Conservation (phyloP, 768 basidiomycete species). For the Boletus subparvulus region DNA sequence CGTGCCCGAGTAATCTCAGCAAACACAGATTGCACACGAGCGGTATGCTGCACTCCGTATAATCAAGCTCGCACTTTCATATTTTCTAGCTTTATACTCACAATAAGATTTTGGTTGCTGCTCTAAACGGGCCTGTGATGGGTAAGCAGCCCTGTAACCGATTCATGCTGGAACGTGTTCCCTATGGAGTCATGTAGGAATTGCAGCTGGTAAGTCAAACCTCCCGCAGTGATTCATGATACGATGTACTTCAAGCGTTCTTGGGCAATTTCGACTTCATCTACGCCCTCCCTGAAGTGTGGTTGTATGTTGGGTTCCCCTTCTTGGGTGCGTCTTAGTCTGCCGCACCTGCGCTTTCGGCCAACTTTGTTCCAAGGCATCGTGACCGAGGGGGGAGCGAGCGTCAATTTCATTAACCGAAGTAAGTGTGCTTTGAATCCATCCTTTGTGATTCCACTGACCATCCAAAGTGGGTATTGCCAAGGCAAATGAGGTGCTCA, state of each 20-base stretch:
- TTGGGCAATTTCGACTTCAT: constrained; percentile 78
- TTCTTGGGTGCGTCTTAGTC: constrained; percentile 46
- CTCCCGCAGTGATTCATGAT: neutral
- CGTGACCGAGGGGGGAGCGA: constrained; percentile 66
- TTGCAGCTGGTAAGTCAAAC: constrained; percentile 52
- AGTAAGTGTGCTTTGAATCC: constrained; percentile 40
- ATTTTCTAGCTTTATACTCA: constrained; percentile 59
- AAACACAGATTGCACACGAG: constrained; percentile 61
- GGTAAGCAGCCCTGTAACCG: constrained; percentile 38
- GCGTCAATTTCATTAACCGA: constrained; percentile 64
- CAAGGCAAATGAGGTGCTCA: constrained; percentile 68
- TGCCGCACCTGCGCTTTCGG: neutral
- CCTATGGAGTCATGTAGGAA: constrained; percentile 42
- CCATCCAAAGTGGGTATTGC: constrained; percentile 58
- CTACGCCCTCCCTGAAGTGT: constrained; percentile 58
- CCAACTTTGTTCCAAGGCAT: constrained; percentile 44
- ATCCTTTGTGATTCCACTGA: neutral
- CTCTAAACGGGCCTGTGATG: constrained; percentile 74
- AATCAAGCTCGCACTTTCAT: neutral
- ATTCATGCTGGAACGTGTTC: neutral
- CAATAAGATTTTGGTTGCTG: constrained; percentile 67
- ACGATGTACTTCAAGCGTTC: constrained; percentile 42
- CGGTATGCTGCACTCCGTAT: constrained; percentile 41
- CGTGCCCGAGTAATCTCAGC: constrained; percentile 45
- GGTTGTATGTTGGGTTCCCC: constrained; percentile 66